Evolutionary conservation across 192 early-diverging fungal species (phyloP).

Genomic region (Phlyctochytrium arcticum): DNA sequence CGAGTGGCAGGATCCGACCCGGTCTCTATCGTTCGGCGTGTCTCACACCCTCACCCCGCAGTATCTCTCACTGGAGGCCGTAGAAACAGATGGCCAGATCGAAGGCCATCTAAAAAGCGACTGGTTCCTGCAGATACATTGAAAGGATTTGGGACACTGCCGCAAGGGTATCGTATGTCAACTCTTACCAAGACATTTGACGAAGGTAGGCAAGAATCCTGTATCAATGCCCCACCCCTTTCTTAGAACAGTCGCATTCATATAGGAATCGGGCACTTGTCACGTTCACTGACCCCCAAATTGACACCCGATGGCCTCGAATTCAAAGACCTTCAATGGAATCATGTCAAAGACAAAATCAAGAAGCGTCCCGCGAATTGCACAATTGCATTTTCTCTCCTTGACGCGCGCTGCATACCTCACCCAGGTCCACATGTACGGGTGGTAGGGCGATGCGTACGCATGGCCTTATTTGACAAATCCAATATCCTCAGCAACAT

Average conservation of each 20-base stretch:
- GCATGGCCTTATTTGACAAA: slow-evolving; percentile 48
- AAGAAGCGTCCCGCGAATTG: slow-evolving; percentile 24
- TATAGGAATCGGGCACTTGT: slow-evolving; percentile 11
- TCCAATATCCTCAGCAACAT: slow-evolving; percentile 43
- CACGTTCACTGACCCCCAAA: slow-evolving; percentile 12
- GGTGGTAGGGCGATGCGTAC: slow-evolving; percentile 39
- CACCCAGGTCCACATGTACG: slow-evolving; percentile 10
- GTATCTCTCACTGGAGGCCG: too few species aligned
- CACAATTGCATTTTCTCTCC: slow-evolving; percentile 42
- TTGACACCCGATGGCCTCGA: slow-evolving; percentile 12
- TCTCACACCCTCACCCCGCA: too few species aligned
- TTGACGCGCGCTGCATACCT: slow-evolving; percentile 34
- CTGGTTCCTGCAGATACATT: slow-evolving; percentile 1
- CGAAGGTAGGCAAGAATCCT: slow-evolving; percentile 19
- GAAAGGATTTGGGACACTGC: slow-evolving; percentile 10
- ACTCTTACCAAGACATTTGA: slow-evolving; percentile 17
- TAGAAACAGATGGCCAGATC: background rate
- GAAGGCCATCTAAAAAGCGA: background rate
- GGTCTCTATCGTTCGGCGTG: too few species aligned
- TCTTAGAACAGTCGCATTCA: background rate
- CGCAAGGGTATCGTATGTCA: slow-evolving; percentile 17
- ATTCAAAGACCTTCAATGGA: slow-evolving; percentile 33
- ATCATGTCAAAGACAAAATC: slow-evolving; percentile 29
- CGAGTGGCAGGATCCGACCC: too few species aligned
- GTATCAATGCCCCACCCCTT: background rate